Evolutionary conservation across 2,329 filamentous ascomycete genomes (phyloP), one percentile per base, ranked within the genome.

Genomic region (Orbilia javanica): DNA sequence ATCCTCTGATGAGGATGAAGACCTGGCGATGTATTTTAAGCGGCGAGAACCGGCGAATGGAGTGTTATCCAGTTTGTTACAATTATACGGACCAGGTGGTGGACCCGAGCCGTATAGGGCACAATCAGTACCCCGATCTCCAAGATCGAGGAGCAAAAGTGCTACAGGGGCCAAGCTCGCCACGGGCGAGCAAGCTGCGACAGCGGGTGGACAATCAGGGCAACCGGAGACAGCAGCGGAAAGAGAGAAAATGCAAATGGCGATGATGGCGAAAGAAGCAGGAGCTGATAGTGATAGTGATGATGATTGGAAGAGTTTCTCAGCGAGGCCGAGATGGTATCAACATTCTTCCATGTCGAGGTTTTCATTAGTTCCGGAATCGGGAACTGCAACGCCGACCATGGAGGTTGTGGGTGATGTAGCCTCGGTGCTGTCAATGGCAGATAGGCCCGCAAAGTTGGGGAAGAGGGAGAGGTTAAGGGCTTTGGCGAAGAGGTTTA

Each of bases 281-380:
- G 63, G 60, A 4, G 5, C 3, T 2, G 31, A 29, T 15, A 53
- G 39, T 22, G 66, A 66, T 20, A 72, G 67, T 22, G 67, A 70
- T 18, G 67, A 77, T 25, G 74, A 78, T 36, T 78, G 67, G 67
- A 78, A 78, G 53, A 72, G 67, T 46, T 78, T 78, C 34, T 67
- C 62, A 22, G 57, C 74, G 25, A 78, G 53, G 46, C 74, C 74
- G 36, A 71, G 74, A 44, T 78, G 74, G 74, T 78, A 78, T 48
- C 63, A 71, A 22, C 73, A 77, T 53, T 69, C 74, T 39, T 78
- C 74, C 31, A 71, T 72, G 74, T 78, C 74, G 22, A 66, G 67
- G 25, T 64, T 78, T 36, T 72, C 74, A 10, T 25, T 78, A 7
- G 31, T 66, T 4, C 31, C 31, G 7, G 53, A 39, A 13, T 57